phyloP scores from a whole-genome alignment of 371 early-diverging fungal species.

The Mortierella sp. region DNA sequence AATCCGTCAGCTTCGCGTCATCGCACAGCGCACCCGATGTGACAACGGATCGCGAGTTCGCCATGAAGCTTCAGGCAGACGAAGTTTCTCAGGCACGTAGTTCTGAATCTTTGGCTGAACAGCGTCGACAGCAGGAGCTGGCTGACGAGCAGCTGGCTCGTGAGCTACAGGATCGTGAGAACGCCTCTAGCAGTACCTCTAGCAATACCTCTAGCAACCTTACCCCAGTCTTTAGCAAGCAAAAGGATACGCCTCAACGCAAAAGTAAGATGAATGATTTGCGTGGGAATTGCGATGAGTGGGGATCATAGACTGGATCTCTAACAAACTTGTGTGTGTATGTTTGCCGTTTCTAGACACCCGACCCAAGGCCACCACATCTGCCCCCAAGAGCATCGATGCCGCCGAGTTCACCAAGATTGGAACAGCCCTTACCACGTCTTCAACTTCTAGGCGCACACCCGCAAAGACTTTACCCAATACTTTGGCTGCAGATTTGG shows the following conservation, averaged over 20 bases:
- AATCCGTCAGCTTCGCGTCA: conserved; percentile 53
- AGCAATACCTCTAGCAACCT: too few species aligned
- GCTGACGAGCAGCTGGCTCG: conserved; percentile 81
- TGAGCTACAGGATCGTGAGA: conserved; percentile 75
- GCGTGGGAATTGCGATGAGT: too few species aligned
- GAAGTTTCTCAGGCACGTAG: conserved; percentile 36
- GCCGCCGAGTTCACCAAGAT: conserved; percentile 51
- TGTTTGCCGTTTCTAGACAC: conserved; percentile 19
- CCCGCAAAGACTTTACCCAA: conserved; percentile 52
- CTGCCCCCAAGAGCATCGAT: conserved; percentile 42
- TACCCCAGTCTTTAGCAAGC: conserved; percentile 50
- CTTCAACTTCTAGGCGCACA: conserved; percentile 54
- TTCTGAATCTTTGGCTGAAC: conserved; percentile 34
- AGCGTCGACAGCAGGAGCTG: conserved; percentile 51
- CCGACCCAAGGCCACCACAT: conserved; percentile 41
- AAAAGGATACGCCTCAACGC: conserved; percentile 48
- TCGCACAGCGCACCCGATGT: conserved; percentile 47
- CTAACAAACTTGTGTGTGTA: neutral
- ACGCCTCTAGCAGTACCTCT: conserved; percentile 1
- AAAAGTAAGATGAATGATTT: conserved; percentile 22
- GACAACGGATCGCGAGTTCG: conserved; percentile 54
- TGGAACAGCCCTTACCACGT: conserved; percentile 23
- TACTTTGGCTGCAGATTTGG: conserved; percentile 54
- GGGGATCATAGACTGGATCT: too few species aligned
- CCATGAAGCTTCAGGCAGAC: conserved; percentile 56